A percentile compares a stretch with the other conserved stretches of the same genome.
phyloP scores from a whole-genome alignment of 345 rosid species.

The Gynandropsis gynandra region DNA sequence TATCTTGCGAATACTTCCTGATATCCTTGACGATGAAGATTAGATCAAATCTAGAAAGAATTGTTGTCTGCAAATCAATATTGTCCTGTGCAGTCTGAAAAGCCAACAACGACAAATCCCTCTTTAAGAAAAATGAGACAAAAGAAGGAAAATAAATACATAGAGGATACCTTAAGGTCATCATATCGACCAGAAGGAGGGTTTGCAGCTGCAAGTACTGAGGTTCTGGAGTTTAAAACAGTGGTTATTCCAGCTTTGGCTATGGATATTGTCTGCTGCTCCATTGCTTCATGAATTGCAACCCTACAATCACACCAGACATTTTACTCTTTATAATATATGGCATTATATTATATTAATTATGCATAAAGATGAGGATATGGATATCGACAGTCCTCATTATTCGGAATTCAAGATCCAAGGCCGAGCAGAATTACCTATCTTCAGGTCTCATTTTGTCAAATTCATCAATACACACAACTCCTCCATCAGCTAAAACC shows the following conservation, averaged over 20 bases:
- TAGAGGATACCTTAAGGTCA: slow-evolving; percentile 70
- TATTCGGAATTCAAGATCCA: not conserved
- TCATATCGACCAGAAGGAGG: slow-evolving; percentile 98
- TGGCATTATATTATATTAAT: not conserved
- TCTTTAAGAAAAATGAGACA: slow-evolving; percentile 7
- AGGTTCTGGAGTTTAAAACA: slow-evolving; percentile 91
- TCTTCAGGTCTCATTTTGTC: slow-evolving; percentile 99
- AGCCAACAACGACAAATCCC: not conserved
- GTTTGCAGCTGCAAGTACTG: slow-evolving; percentile 97
- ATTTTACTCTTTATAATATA: too few species aligned
- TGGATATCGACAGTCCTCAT: not conserved
- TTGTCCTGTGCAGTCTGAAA: slow-evolving; percentile 75
- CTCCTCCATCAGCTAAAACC: slow-evolving; percentile 99
- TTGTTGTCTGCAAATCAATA: slow-evolving; percentile 91
- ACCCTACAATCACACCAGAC: slow-evolving; percentile 44
- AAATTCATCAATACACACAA: slow-evolving; percentile 94
- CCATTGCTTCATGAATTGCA: slow-evolving; percentile 99
- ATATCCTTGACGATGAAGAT: slow-evolving; percentile 92
- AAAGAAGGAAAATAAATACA: slow-evolving; percentile 1
- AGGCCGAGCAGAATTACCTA: slow-evolving; percentile 36
- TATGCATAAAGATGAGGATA: slow-evolving; percentile 1
- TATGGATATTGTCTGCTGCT: slow-evolving; percentile 96
- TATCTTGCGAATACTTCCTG: slow-evolving; percentile 77
- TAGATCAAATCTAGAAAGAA: slow-evolving; percentile 92
- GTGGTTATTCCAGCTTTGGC: slow-evolving; percentile 99